Conservation (phyloP, 768 basidiomycete genomes). For the Terana coerulea region DNA sequence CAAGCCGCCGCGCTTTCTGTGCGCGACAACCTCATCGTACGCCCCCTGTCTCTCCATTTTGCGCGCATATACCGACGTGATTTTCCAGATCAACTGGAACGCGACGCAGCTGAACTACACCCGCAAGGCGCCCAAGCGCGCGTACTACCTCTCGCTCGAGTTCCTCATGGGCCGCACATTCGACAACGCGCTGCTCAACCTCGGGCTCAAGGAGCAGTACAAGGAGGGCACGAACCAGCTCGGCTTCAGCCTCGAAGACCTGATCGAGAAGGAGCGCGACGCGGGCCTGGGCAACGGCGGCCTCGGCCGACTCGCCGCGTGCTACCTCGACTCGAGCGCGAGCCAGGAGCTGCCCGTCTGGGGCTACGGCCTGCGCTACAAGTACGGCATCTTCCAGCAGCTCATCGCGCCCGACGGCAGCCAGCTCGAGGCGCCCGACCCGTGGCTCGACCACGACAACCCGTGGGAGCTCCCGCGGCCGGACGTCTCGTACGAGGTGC, state of each 20-base stretch:
- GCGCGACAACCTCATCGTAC: constrained; percentile 81
- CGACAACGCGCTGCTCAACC: constrained; percentile 82
- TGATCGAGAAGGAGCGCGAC: constrained; percentile 87
- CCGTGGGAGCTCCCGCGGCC: constrained; percentile 87
- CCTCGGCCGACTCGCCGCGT: constrained; percentile 92
- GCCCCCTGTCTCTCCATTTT: constrained; percentile 18
- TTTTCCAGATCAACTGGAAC: constrained; percentile 73
- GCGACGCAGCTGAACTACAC: constrained; percentile 73
- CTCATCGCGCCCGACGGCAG: constrained; percentile 77
- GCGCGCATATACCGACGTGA: background rate
- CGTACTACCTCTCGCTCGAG: constrained; percentile 95
- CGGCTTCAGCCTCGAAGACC: constrained; percentile 87
- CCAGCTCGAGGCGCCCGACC: constrained; percentile 89
- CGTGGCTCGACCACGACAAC: constrained; percentile 86
- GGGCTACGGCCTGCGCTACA: constrained; percentile 93
- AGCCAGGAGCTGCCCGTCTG: constrained; percentile 89
- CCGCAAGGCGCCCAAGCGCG: constrained; percentile 81
- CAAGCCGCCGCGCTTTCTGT: constrained; percentile 88
- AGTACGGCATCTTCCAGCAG: constrained; percentile 95
- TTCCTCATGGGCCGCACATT: constrained; percentile 84
- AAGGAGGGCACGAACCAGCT: constrained; percentile 63
- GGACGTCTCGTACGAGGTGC: constrained; percentile 80
- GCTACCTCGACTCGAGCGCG: constrained; percentile 92
- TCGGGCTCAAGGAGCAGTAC: constrained; percentile 79
- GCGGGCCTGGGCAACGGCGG: constrained; percentile 95